phyloP scores from a whole-genome alignment of 1,284 basidiomycete species.

The Coniferiporia weirii region DNA sequence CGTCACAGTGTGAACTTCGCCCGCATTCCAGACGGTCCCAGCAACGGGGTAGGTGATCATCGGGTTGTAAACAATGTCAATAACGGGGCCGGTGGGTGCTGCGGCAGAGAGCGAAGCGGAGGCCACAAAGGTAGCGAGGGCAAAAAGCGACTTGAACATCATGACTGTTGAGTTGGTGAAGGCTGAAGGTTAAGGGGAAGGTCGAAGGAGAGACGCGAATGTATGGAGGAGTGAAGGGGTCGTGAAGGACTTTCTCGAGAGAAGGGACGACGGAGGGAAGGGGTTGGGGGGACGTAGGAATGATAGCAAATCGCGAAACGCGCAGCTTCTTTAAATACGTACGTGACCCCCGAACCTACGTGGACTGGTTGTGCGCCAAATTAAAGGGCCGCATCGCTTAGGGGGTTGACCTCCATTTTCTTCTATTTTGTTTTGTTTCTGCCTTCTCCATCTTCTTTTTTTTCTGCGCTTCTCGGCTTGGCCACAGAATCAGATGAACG shows the following conservation, averaged over 20 bases:
- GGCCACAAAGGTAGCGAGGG: slow-evolving; percentile 23
- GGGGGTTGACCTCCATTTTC: too few relatives aligned
- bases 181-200: not conserved
- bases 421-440: too few relatives aligned
- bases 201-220: slow-evolving; percentile 4
- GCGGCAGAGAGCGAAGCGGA: slow-evolving; percentile 25
- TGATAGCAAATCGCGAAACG: not conserved
- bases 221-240: not conserved
- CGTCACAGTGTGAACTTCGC: slow-evolving; percentile 33
- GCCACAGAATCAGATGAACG: too few relatives aligned
- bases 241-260: not conserved
- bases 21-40: slow-evolving; percentile 32
- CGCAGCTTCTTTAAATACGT: not conserved
- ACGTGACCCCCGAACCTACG: too few relatives aligned
- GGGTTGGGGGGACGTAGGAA: not conserved
- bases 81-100: slow-evolving; percentile 26
- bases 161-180: slow-evolving; percentile 19
- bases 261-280: not conserved
- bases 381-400: too few relatives aligned
- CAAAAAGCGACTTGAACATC: slow-evolving; percentile 14
- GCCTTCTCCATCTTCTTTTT: too few relatives aligned
- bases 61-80: slow-evolving; percentile 42
- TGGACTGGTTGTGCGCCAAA: too few relatives aligned
- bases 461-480: too few relatives aligned
- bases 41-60: slow-evolving; percentile 35